A percentile compares a stretch with the other conserved stretches of the same genome.
Conservation (phyloP, 306 rosid species). For the Cucumis cinereus region DNA sequence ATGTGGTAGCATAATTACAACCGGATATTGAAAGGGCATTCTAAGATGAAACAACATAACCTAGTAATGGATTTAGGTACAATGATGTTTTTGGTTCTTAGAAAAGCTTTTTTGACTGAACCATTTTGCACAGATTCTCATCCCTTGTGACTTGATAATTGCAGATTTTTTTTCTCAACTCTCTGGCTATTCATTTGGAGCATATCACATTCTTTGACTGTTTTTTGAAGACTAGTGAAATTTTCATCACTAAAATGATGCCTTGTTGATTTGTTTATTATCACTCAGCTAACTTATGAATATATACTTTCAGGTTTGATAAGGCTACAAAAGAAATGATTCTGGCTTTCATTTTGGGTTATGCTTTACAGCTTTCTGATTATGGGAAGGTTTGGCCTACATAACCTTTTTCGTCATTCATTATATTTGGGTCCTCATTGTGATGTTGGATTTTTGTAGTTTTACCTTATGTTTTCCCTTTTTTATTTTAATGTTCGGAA, state of each 20-base stretch:
- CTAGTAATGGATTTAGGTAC: too few relatives aligned
- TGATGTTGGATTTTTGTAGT: neutral
- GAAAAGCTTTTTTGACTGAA: neutral
- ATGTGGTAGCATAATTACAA: too few relatives aligned
- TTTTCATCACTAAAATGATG: neutral
- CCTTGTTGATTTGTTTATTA: neutral
- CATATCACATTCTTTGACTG: neutral
- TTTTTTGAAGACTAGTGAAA: neutral
- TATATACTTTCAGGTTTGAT: constrained; percentile 47
- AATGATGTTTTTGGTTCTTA: too few relatives aligned
- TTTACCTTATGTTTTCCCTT: neutral
- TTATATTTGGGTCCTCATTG: neutral
- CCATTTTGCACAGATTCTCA: neutral
- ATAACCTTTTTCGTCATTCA: constrained; percentile 3
- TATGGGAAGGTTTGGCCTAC: constrained; percentile 61
- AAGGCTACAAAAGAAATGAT: constrained; percentile 50
- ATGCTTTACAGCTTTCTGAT: constrained; percentile 48
- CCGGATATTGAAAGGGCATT: too few relatives aligned
- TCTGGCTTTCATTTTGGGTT: constrained; percentile 58
- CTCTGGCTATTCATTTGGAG: neutral
- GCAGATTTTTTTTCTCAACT: neutral
- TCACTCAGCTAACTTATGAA: neutral
- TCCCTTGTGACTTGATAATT: neutral
- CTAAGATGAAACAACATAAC: too few relatives aligned
- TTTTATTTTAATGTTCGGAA: neutral